Base-by-base conservation (phyloP, 2,329 filamentous ascomycete species). In the Sphaceloma murrayae region DNA sequence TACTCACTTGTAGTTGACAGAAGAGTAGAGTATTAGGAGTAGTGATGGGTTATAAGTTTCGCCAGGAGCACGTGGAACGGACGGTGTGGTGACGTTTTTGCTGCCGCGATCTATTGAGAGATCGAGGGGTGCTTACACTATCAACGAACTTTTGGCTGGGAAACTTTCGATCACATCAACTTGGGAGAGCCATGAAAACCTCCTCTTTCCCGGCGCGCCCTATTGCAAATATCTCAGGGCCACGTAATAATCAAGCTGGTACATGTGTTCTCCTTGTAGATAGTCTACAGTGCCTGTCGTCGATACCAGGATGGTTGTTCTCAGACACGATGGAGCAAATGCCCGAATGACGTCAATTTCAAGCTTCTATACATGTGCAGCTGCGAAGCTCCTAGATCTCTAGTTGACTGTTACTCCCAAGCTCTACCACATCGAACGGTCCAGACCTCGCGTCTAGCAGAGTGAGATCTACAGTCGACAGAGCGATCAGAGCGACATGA, bases 321-420 rank as follows among this genome's bases (percentile, higher is more conserved):
- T n/a, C n/a, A n/a, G n/a, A n/a, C n/a, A n/a, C n/a, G n/a, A n/a
- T n/a, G n/a, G n/a, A 16, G 36, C 24, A 14, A 22, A 40, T 40
- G 13, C 30, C 21, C 30, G 24, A 26, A 40, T 40, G 36, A 40
- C 36, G 36, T 40, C 36, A 40, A 40, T 29, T 40, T 40, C 16
- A 17, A 40, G 36, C 36, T 40, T 30, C 26, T 13, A 38, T 24
- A 38, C 19, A 19, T 38, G 7, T 38, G 19, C 34, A 38, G 11
- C 7, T 38, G 8, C 19, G 10, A n/a, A 19, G 27, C 34, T 24
- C 19, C 34, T 14, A 13, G 34, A 40, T 30, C 24, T 27, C 24
- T 27, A 11, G 24, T 27, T 11, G 24, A 40, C 9, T 13, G 26
- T n/a, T 13, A n/a, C n/a, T n/a, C n/a, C n/a, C n/a, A n/a, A n/a